Percentiles rank a stretch among this genome's conserved stretches.
These are phyloP conservation scores for Fusarium brachygibbosum DNA, from an alignment of 2,329 filamentous ascomycete species.

Conservation along the genomic window DNA sequence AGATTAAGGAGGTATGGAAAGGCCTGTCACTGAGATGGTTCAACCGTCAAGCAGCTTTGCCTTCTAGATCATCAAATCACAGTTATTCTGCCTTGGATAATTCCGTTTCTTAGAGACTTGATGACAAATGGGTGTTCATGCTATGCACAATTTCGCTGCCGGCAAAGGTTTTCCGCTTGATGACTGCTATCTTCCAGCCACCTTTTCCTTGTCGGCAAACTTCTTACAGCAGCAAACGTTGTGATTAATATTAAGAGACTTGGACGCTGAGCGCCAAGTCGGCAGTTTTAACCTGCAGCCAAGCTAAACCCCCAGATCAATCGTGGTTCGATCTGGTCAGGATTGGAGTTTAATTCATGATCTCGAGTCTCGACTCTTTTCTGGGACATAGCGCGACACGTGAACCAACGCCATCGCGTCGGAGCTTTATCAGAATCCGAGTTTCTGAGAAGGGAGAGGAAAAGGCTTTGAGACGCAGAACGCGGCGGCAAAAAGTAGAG, in stretches of 20 bases:
- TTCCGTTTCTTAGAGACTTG: neutral
- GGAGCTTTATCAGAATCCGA: slow-evolving; percentile 35
- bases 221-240: too few relatives aligned
- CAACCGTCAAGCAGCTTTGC: too few relatives aligned
- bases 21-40: slow-evolving; percentile 57
- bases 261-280: neutral
- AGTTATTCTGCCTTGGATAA: neutral
- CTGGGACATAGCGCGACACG: slow-evolving; percentile 8
- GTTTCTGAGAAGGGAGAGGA: neutral
- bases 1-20: slow-evolving; percentile 64
- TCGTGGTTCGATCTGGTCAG: slow-evolving; percentile 9
- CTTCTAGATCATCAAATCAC: neutral
- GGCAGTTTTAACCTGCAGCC: neutral
- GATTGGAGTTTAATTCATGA: neutral
- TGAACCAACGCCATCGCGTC: slow-evolving; percentile 18
- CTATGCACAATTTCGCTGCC: neutral
- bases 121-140: neutral
- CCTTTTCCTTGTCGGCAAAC: neutral
- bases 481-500: slow-evolving; percentile 33
- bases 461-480: neutral
- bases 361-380: slow-evolving; percentile 5
- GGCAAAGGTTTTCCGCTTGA: neutral
- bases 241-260: too few relatives aligned
- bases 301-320: slow-evolving; percentile 5
- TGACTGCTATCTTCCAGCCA: neutral